Base-by-base conservation (phyloP, 306 rosid species). In the Cucurbita pepo region DNA sequence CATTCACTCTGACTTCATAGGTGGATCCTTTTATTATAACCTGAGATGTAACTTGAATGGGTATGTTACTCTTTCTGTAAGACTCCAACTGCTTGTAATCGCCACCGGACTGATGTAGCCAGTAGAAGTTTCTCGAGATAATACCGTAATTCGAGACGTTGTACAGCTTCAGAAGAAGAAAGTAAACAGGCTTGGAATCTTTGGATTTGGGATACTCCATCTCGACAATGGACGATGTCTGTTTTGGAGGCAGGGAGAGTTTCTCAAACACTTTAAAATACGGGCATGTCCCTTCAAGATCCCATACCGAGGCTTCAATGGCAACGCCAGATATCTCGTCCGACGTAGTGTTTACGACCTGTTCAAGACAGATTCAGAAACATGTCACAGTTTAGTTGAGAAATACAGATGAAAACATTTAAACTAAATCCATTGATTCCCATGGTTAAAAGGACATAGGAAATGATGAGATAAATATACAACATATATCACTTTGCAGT, bases 81-180 rank as follows among this genome's bases (percentile, higher is more conserved):
- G 96, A 84, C 83, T 88, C 97, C 78, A 93, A 73, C 56, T 82
- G 85, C 82, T 82, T 87, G 90, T 93, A 93, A 78, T 93, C 89
- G 77, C 85, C 98, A 79, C 91, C 94, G 3, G 88, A 57, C 76
- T 83, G 86, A 83, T 93, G 89, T 83, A 90, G 64, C 96, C 98
- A 93, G 79, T 93, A 93, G 59, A 93, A 88, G 89, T 90, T 93
- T 82, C 97, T 82, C 43, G 98, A 93, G 69, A 88, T 73, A 52
- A 87, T 80, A 71, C 81, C 80, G 73, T 74, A 18, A 77, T 93
- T 87, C 16, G 94, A 81, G 79, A 64, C 77, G 69, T 78, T 41
- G 80, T 82, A 93, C n/a, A 93, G 96, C 78, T 90, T 93, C 76
- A 93, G 96, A 76, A 93, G 96, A 83, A 93, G 96, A 84, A 93